These are phyloP conservation scores for Cymbomonas tetramitiformis DNA, from an alignment of 139 green algal genomes.

Conservation along the genomic window DNA sequence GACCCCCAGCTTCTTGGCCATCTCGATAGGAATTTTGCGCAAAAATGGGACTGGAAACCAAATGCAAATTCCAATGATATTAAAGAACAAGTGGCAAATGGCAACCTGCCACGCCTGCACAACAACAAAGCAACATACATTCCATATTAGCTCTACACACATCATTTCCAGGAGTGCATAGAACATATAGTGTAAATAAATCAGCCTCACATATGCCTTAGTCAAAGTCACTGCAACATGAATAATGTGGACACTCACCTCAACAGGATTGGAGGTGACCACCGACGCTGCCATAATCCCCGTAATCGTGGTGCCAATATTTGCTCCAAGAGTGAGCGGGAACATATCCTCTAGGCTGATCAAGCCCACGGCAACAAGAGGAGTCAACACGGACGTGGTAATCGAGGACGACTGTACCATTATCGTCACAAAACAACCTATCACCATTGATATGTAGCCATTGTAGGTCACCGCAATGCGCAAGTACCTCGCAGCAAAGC, in stretches of 20 bases:
- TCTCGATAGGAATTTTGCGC: neutral
- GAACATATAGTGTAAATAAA: too few relatives aligned
- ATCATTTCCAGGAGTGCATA: too few relatives aligned
- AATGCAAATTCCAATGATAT: constrained; percentile 8
- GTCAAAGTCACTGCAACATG: too few relatives aligned
- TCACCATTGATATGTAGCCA: neutral
- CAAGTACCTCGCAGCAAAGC: neutral
- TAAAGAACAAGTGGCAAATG: constrained; percentile 16
- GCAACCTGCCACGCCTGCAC: constrained; percentile 8
- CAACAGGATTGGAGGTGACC: constrained; percentile 9
- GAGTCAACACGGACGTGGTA: constrained; percentile 4
- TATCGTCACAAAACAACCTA: neutral
- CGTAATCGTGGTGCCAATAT: constrained; percentile 11
- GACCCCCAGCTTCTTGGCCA: constrained; percentile 1
- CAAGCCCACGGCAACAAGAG: neutral
- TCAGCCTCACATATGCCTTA: too few relatives aligned
- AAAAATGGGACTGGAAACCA: constrained; percentile 11
- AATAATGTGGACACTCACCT: too few relatives aligned
- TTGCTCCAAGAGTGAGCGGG: constrained; percentile 12
- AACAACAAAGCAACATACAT: too few relatives aligned
- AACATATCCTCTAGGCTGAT: constrained; percentile 18
- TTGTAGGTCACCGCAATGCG: neutral
- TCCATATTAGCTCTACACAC: too few relatives aligned
- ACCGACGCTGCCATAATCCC: constrained; percentile 13
- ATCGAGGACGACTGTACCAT: neutral